These are phyloP conservation scores for Neurospora tetraspora DNA, from an alignment of 495 filamentous ascomycete species.

Conservation along the genomic window DNA sequence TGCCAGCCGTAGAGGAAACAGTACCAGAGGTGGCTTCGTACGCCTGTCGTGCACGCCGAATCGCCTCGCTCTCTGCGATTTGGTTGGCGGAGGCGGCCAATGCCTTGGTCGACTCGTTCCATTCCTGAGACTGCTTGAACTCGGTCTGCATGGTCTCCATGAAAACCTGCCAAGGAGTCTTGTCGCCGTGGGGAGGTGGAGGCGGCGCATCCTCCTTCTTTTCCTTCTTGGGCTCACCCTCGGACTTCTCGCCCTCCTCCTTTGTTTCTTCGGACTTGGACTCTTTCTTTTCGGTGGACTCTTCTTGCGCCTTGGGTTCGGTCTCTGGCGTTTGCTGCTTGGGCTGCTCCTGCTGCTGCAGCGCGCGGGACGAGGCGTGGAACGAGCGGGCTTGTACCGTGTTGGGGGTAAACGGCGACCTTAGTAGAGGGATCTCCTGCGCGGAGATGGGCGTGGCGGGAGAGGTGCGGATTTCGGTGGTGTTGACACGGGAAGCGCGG, in stretches of 20 bases:
- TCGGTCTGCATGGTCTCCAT: conserved; percentile 85
- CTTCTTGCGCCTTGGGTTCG: conserved; percentile 25
- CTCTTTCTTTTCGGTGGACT: conserved; percentile 22
- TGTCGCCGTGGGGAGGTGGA: conserved; percentile 92
- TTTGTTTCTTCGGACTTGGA: conserved; percentile 36
- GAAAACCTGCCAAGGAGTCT: conserved; percentile 97
- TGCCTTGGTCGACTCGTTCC: conserved; percentile 96
- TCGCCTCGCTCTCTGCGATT: conserved; percentile 89
- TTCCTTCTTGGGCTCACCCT: conserved; percentile 41
- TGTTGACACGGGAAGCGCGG: conserved; percentile 11
- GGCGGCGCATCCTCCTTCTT: conserved; percentile 70
- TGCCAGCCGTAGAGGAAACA: conserved; percentile 58
- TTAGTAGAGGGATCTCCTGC: conserved; percentile 21
- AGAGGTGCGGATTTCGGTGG: conserved; percentile 13
- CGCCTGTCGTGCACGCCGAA: conserved; percentile 74
- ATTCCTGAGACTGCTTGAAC: conserved; percentile 96
- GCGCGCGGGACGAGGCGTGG: conserved; percentile 28
- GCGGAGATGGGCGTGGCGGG: conserved; percentile 15
- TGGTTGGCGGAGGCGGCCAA: conserved; percentile 78
- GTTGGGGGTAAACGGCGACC: conserved; percentile 35
- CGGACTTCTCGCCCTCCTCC: conserved; percentile 34
- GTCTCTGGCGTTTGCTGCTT: conserved; percentile 10
- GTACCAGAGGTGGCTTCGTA: conserved; percentile 76
- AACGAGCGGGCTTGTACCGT: conserved; percentile 30
- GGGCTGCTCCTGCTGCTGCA: conserved; percentile 22